A percentile compares a stretch with the other conserved stretches of the same genome.
These are phyloP conservation scores for Pinguiococcus pyrenoidosus DNA, from an alignment of 108 stramenopile species.

Conservation along the genomic window DNA sequence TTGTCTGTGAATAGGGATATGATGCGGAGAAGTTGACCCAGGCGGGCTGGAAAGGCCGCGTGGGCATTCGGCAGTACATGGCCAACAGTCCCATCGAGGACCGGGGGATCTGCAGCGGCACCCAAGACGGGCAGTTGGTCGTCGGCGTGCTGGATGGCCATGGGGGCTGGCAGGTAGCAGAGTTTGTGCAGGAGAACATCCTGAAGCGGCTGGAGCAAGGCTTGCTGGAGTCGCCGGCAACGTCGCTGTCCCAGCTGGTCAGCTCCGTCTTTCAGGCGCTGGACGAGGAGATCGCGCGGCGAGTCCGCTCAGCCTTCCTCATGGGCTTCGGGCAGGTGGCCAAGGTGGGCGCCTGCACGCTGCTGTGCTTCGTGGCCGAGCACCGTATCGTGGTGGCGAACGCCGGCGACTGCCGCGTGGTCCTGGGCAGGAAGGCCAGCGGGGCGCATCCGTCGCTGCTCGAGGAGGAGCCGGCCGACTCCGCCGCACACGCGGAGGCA, in stretches of 20 bases:
- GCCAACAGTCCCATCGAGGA: slow-evolving; percentile 44
- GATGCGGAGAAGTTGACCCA: too few species aligned
- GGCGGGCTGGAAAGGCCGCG: too few species aligned
- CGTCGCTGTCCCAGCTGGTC: too few species aligned
- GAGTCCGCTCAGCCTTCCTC: slow-evolving; percentile 33
- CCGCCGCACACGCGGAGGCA: neutral
- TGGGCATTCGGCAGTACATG: slow-evolving; percentile 24
- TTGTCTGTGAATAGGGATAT: too few species aligned
- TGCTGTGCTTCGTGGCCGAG: slow-evolving; percentile 21
- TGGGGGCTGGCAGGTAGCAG: slow-evolving; percentile 49
- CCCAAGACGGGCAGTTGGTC: slow-evolving; percentile 21
- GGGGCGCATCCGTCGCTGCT: neutral
- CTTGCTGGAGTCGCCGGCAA: too few species aligned
- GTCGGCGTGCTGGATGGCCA: slow-evolving; percentile 47
- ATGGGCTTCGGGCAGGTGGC: slow-evolving; percentile 39
- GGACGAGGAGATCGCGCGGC: slow-evolving; percentile 29
- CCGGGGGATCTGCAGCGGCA: slow-evolving; percentile 18
- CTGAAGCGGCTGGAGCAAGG: too few species aligned
- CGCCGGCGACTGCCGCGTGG: slow-evolving; percentile 37
- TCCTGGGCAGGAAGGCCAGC: slow-evolving; percentile 14
- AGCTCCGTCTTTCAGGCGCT: slow-evolving; percentile 29
- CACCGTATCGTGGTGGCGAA: slow-evolving; percentile 38
- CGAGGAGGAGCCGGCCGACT: neutral
- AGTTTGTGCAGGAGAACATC: slow-evolving; percentile 19
- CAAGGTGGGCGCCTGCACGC: slow-evolving; percentile 37